These are phyloP conservation scores for Cryphonectria nitschkei DNA, from an alignment of 2,329 filamentous ascomycete genomes.

Conservation along the genomic window DNA sequence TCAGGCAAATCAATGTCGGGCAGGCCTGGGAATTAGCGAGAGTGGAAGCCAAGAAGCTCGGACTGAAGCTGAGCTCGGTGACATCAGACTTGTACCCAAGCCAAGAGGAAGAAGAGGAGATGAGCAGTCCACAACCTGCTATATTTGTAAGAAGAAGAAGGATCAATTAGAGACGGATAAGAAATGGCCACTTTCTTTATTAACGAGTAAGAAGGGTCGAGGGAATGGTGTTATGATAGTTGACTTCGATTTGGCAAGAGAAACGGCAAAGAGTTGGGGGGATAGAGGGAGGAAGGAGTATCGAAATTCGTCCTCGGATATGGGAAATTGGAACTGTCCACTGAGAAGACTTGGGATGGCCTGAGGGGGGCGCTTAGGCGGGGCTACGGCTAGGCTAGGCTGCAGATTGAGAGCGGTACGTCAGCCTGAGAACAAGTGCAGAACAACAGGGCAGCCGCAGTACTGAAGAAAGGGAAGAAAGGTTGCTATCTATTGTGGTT, in stretches of 20 bases:
- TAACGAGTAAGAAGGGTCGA: background rate
- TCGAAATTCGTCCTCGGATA: conserved; percentile 6
- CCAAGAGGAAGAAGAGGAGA: background rate
- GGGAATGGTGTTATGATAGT: background rate
- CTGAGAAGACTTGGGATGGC: background rate
- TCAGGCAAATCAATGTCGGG: background rate
- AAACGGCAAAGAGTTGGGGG: background rate
- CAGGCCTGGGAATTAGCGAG: conserved; percentile 13
- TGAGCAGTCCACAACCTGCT: background rate
- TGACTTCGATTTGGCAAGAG: background rate
- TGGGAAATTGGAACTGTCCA: conserved; percentile 9
- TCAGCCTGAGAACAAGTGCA: background rate
- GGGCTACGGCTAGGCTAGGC: background rate
- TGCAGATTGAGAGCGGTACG: background rate
- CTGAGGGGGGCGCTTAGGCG: background rate
- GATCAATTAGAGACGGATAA: background rate
- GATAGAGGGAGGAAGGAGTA: background rate
- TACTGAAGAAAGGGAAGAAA: background rate
- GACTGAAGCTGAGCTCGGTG: conserved; percentile 6
- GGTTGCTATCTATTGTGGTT: background rate
- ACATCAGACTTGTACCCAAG: conserved; percentile 13
- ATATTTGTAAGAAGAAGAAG: background rate
- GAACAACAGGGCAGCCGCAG: background rate
- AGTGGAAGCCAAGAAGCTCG: conserved; percentile 8
- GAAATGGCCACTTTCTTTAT: background rate